Base-by-base conservation (phyloP, 2,329 filamentous ascomycete species). In the Pyrenochaeta sp. region DNA sequence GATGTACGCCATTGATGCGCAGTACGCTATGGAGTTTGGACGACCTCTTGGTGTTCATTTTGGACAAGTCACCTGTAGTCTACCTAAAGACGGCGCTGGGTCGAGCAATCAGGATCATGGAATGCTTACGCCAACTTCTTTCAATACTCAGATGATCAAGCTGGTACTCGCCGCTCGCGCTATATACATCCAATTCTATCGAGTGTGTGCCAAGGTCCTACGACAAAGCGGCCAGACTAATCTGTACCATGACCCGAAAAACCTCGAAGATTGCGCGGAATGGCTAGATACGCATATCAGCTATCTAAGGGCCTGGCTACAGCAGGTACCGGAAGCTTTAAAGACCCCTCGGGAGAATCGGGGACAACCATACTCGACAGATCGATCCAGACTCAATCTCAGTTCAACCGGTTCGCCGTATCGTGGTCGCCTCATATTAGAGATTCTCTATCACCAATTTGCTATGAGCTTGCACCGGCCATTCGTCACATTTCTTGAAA, bases 21-120 rank as follows among this genome's bases (percentile, higher is more conserved):
- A 83, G 62, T 77, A 72, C 2, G 77, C 75, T 56, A 79, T 81
- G 72, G 82, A 83, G 56, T 74, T 84, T 1, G 82, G 83, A 2
- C 79, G 82, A 0, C 82, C 82, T 1, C 79, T 79, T 32, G 65
- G 74, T 7, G 59, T 79, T 2, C 65, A 77, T 32, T 58, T 74
- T 19, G 68, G 71, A 13, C 52, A 75, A 19, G 72, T 75, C 6
- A 77, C 76, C 0, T 80, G 76, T 27, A 70, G 64, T 8, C 53
- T 81, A 5, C 81, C 81, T 1, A 68, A 67, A 1, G 79, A 82
- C 54, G 6, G 27, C 9, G 39, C 5, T 4, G 5, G 2, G 13
- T 10, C 39, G 12, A 15, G 27, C 25, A 8, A 39, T 24, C 19
- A 6, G 22, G 27, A 24, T 13, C 24, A 25, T 1, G 22, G 12